These are phyloP conservation scores for Oxytropis ochrocephala DNA, from an alignment of 306 rosid genomes.

Conservation along the genomic window DNA sequence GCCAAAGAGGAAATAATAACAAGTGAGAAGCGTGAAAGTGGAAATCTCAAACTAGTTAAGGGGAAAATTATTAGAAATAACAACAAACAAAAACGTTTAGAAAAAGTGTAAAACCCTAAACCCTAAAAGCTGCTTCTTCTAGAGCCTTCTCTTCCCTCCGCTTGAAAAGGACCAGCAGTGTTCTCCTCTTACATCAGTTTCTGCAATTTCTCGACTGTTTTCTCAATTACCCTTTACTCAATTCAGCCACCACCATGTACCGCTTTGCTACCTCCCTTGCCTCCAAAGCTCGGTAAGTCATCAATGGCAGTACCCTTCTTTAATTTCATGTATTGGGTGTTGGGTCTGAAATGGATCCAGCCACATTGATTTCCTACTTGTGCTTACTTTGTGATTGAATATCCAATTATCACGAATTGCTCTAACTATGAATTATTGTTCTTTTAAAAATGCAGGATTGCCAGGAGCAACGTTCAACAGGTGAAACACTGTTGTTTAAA, in stretches of 20 bases:
- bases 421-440: not conserved
- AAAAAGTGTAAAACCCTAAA: slow-evolving; percentile 57
- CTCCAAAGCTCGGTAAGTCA: slow-evolving; percentile 68
- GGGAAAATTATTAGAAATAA: not conserved
- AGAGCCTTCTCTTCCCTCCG: slow-evolving; percentile 50
- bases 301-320: not conserved
- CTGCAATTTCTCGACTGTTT: not conserved
- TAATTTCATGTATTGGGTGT: not conserved
- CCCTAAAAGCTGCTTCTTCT: slow-evolving; percentile 58
- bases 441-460: slow-evolving; percentile 37
- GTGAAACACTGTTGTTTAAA: slow-evolving; percentile 25
- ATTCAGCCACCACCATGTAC: slow-evolving; percentile 43
- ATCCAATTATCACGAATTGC: not conserved
- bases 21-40: not conserved
- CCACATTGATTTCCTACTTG: not conserved
- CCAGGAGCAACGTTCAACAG: slow-evolving; percentile 64
- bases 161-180: slow-evolving; percentile 28
- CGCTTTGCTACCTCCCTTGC: slow-evolving; percentile 83
- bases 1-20: not conserved
- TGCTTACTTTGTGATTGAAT: not conserved
- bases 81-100: not conserved
- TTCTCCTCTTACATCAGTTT: not conserved
- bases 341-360: slow-evolving; percentile 17
- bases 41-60: not conserved
- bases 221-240: not conserved